A percentile compares a stretch with the other conserved stretches of the same genome.
Conservation (phyloP, 371 early-diverging fungal genomes). For the Chytridium lagenaria region DNA sequence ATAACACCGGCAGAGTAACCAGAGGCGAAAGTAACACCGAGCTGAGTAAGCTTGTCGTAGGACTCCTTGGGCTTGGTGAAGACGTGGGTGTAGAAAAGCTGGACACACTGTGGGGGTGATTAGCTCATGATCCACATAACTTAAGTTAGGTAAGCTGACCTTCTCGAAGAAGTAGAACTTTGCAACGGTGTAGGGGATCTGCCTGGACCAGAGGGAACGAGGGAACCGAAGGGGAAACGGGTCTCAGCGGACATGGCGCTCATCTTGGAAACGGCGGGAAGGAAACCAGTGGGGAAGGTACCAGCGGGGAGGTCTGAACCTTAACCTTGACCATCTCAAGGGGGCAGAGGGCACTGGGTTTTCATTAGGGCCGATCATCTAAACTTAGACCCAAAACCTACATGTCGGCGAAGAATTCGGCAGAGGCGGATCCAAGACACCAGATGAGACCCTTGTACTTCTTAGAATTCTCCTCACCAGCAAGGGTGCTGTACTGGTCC, state of each 20-base stretch:
- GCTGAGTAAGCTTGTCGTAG: constrained; percentile 78
- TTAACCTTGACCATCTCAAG: constrained; percentile 83
- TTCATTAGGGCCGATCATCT: too few relatives aligned
- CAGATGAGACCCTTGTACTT: constrained; percentile 79
- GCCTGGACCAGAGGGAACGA: constrained; percentile 80
- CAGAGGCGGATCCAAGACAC: constrained; percentile 80
- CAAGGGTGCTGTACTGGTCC: constrained; percentile 66
- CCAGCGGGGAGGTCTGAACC: constrained; percentile 69
- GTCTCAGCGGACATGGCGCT: constrained; percentile 64
- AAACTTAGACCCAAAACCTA: constrained; percentile 64
- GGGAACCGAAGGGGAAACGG: constrained; percentile 59
- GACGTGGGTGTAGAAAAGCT: constrained; percentile 71
- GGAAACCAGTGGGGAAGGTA: constrained; percentile 69
- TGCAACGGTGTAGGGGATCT: constrained; percentile 96
- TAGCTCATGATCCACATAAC: constrained; percentile 1
- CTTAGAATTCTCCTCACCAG: constrained; percentile 76
- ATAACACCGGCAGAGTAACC: constrained; percentile 92
- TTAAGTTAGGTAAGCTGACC: constrained; percentile 23
- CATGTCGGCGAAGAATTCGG: constrained; percentile 88
- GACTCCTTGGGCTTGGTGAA: constrained; percentile 74
- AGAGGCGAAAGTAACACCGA: constrained; percentile 82
- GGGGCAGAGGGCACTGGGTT: constrained; percentile 68
- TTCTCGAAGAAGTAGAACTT: constrained; percentile 90
- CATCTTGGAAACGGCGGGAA: constrained; percentile 65
- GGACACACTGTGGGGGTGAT: too few relatives aligned